A percentile compares a stretch with the other conserved stretches of the same genome.
Conservation (phyloP, 768 basidiomycete genomes). For the Leucocoprinus leucothites region DNA sequence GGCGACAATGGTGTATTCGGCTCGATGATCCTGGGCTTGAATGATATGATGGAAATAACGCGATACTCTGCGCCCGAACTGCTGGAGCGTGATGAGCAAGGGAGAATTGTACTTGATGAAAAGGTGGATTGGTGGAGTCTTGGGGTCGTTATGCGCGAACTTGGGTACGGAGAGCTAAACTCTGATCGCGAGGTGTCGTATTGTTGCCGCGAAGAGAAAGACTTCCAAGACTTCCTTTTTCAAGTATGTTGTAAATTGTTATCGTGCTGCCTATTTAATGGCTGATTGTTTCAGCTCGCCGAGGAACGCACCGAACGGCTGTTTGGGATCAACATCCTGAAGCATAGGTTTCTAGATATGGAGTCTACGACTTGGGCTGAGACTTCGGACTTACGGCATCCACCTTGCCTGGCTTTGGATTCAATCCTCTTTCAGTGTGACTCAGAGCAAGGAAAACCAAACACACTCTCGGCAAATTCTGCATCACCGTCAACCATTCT, state of each 20-base stretch:
- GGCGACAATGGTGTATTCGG: constrained; percentile 1
- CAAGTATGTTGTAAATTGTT: constrained; percentile 19
- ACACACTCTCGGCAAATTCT: too few relatives aligned
- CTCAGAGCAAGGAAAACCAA: too few relatives aligned
- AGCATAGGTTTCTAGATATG: constrained; percentile 27
- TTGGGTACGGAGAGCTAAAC: too few relatives aligned
- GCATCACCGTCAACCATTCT: too few relatives aligned
- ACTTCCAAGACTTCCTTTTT: constrained; percentile 20
- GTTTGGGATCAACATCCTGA: too few relatives aligned
- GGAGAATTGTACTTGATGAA: constrained; percentile 27
- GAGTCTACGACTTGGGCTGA: constrained; percentile 27
- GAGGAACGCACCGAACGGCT: constrained; percentile 21
- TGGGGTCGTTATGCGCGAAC: constrained; percentile 29
- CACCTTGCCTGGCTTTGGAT: constrained; percentile 28
- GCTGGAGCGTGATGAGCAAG: constrained; percentile 20
- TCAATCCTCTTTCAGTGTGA: too few relatives aligned
- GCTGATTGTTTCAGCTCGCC: constrained; percentile 22
- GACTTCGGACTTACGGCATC: constrained; percentile 26
- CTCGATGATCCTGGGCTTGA: constrained; percentile 20
- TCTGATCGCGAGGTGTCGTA: too few relatives aligned
- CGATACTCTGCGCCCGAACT: constrained; percentile 35
- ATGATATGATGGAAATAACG: constrained; percentile 27
- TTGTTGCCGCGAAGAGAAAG: background rate
- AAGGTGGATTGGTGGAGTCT: constrained; percentile 36
- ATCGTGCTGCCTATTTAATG: background rate